phyloP scores from a whole-genome alignment of 768 basidiomycete species.

The Gyrodon lividus region DNA sequence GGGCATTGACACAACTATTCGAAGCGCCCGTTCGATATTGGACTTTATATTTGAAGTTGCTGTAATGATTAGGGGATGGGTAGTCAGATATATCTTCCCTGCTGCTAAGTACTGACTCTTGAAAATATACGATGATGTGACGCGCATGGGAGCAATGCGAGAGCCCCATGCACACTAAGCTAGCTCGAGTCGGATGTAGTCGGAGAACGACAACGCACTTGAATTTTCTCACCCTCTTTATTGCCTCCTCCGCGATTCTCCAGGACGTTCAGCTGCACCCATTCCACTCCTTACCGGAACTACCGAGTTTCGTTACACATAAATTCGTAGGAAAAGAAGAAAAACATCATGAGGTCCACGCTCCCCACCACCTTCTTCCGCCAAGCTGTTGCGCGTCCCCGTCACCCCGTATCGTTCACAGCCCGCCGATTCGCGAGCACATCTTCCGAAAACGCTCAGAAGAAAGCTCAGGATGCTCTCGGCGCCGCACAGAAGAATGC shows the following conservation, averaged over 20 bases:
- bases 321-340: conserved; percentile 1
- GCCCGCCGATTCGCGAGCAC: conserved; percentile 43
- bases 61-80: too few relatives aligned
- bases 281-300: not conserved
- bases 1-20: not conserved
- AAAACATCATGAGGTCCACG: conserved; percentile 22
- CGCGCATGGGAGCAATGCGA: too few relatives aligned
- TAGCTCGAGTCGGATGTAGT: conserved; percentile 7
- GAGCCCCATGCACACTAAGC: too few relatives aligned
- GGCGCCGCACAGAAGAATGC: conserved; percentile 57
- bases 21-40: too few relatives aligned
- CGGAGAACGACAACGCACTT: conserved; percentile 1
- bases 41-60: too few relatives aligned
- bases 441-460: conserved; percentile 48
- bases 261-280: not conserved
- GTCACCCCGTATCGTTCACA: conserved; percentile 13
- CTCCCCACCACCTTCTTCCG: conserved; percentile 27
- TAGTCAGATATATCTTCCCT: too few relatives aligned
- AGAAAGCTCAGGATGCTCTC: conserved; percentile 71
- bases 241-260: conserved; percentile 6
- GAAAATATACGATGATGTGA: too few relatives aligned
- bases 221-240: conserved; percentile 13
- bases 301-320: not conserved
- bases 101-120: too few relatives aligned
- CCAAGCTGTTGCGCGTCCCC: conserved; percentile 16